phyloP scores from a whole-genome alignment of 306 rosid species.

The Purshia tridentata region DNA sequence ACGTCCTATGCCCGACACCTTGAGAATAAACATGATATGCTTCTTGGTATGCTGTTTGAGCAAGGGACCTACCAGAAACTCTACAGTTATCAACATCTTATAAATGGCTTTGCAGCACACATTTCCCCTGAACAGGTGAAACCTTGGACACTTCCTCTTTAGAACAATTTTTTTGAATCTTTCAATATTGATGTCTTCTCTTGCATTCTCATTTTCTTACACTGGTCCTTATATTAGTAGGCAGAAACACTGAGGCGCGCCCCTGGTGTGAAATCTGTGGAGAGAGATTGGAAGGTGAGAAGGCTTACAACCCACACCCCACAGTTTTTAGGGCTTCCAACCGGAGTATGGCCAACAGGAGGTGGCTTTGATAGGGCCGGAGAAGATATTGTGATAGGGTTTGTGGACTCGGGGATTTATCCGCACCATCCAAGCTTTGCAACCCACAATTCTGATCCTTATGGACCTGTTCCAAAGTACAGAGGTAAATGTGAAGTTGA shows the following conservation, averaged over 20 bases:
- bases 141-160: slow-evolving; percentile 37
- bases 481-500: slow-evolving; percentile 94
- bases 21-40: slow-evolving; percentile 86
- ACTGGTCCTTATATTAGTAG: slow-evolving; percentile 67
- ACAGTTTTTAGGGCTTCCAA: slow-evolving; percentile 98
- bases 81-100: slow-evolving; percentile 90
- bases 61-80: slow-evolving; percentile 77
- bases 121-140: slow-evolving; percentile 91
- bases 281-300: slow-evolving; percentile 93
- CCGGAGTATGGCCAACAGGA: slow-evolving; percentile 99
- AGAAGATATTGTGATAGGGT: slow-evolving; percentile 93
- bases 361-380: slow-evolving; percentile 99
- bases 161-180: slow-evolving; percentile 9
- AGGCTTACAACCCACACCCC: slow-evolving; percentile 97
- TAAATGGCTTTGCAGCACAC: slow-evolving; percentile 97
- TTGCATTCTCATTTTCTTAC: slow-evolving; percentile 40
- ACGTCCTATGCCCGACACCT: slow-evolving; percentile 87
- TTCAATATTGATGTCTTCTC: slow-evolving; percentile 21
- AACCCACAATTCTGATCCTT: slow-evolving; percentile 60
- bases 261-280: slow-evolving; percentile 87
- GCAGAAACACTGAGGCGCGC: slow-evolving; percentile 86
- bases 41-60: slow-evolving; percentile 84
- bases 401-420: slow-evolving; percentile 92
- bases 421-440: slow-evolving; percentile 96
- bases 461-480: slow-evolving; percentile 77